phyloP scores from a whole-genome alignment of 148 eudicot genomes.

The Silene uniflora region DNA sequence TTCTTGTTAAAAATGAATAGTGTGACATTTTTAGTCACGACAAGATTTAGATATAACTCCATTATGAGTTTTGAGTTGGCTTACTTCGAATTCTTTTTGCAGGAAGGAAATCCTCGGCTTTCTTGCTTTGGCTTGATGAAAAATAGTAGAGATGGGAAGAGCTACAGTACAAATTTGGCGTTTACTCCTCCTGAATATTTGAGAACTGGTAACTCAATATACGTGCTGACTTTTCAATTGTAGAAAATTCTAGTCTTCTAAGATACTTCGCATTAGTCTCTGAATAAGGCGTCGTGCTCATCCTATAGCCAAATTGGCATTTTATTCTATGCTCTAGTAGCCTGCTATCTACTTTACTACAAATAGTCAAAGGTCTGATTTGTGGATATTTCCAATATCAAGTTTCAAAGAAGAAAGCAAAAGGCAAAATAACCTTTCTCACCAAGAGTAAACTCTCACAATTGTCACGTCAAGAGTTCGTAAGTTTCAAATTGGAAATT shows the following conservation, averaged over 20 bases:
- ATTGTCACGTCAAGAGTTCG: no score
- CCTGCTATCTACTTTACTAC: no score
- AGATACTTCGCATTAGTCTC: no score
- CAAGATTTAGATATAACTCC: neutral
- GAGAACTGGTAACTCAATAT: slow-evolving; percentile 60
- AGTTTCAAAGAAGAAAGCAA: no score
- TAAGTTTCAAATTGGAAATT: no score
- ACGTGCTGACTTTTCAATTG: neutral
- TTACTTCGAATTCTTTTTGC: slow-evolving; percentile 10
- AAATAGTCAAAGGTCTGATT: no score
- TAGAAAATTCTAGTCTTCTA: neutral
- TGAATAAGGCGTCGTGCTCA: no score
- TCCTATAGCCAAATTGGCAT: no score
- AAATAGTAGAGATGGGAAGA: slow-evolving; percentile 96
- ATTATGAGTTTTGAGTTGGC: neutral
- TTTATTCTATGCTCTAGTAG: no score
- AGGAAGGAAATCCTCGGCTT: slow-evolving; percentile 87
- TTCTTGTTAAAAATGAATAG: neutral
- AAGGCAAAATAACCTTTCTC: no score
- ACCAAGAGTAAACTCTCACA: no score
- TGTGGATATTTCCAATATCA: no score
- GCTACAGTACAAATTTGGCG: slow-evolving; percentile 95
- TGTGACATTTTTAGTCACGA: neutral
- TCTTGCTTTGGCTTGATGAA: slow-evolving; percentile 99
- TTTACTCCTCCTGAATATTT: slow-evolving; percentile 96